Base-by-base conservation (phyloP, 495 filamentous ascomycete species). In the Tuber magnatum region DNA sequence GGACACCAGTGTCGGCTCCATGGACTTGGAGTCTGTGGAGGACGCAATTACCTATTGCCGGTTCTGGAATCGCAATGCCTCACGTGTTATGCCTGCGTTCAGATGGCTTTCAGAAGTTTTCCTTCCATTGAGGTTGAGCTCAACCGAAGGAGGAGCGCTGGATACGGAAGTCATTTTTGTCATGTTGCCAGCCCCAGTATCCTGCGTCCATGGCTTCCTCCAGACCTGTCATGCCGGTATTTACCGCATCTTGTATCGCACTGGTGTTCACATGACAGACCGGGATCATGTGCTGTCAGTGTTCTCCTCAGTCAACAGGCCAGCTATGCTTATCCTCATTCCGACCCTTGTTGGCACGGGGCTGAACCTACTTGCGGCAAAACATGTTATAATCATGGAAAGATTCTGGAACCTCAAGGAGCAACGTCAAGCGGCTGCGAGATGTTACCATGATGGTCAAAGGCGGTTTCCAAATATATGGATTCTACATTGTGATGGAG, bases 321-420 rank as follows among this genome's bases (percentile, higher is more conserved):
- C 7, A 0, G 12, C n/a, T 0, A 28, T 39, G 38, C 65, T 44
- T 3, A 46, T 48, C 9, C 10, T 74, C 8, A 74, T 65, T 22
- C 65, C 28, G 14, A 41, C 24, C n/a, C 44, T 68, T 3, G 24
- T n/a, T 42, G 12, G 72, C 0, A 69, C 6, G 4, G 39, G 72
- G 8, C 40, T 69, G 41, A 70, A 70, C 22, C 16, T 74, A 3
- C 32, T 46, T 24, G 38, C 32, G 2, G 38, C 28, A 8, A 46
- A 74, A 28, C 7, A 74, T 18, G 20, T 51, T 0, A 22, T 74
- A 0, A 48, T 74, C 40, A 16, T 74, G 18, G 41, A 74, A 10
- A 74, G 3, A 16, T 38, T 70, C 18, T 74, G 65, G 65, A 46
- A 39, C 22, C 2, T 74, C 14, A 74, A 74, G 24, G 32, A 74